phyloP scores from a whole-genome alignment of 2,329 filamentous ascomycete genomes.

The Fusarium nurragi region DNA sequence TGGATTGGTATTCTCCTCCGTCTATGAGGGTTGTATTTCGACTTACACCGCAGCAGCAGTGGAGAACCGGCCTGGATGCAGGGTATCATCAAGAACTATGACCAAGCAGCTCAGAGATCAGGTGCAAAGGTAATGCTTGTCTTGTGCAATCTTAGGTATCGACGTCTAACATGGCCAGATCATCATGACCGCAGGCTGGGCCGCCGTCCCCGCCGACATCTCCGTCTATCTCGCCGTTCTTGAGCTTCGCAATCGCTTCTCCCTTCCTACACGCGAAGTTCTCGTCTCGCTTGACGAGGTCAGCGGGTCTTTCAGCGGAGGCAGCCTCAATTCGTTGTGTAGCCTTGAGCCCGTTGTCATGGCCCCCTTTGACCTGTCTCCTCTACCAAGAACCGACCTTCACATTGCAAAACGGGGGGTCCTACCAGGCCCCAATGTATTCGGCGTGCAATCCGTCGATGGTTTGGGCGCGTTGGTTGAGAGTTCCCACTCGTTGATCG shows the following conservation, averaged over 20 bases:
- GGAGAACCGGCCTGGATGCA: slow-evolving; percentile 35
- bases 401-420: background rate
- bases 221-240: slow-evolving; percentile 25
- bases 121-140: slow-evolving; percentile 11
- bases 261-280: slow-evolving; percentile 21
- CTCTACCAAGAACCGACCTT: background rate
- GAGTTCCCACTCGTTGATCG: slow-evolving; percentile 24
- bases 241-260: slow-evolving; percentile 11
- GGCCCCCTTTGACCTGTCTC: slow-evolving; percentile 4
- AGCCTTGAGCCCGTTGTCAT: slow-evolving; percentile 1
- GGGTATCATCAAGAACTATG: slow-evolving; percentile 17
- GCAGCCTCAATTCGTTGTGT: slow-evolving; percentile 33
- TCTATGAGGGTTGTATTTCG: no score
- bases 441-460: slow-evolving; percentile 1
- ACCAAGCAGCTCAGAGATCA: slow-evolving; percentile 16
- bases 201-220: slow-evolving; percentile 31
- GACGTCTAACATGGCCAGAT: slow-evolving; percentile 14
- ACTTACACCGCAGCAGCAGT: slow-evolving; percentile 24
- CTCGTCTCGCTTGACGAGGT: slow-evolving; percentile 22
- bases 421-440: background rate
- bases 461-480: slow-evolving; percentile 4
- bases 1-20: slow-evolving; percentile 30
- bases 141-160: background rate
- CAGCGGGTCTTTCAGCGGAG: slow-evolving; percentile 27
- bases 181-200: slow-evolving; percentile 32